phyloP scores from a whole-genome alignment of 345 rosid genomes.

The Viola odorata region DNA sequence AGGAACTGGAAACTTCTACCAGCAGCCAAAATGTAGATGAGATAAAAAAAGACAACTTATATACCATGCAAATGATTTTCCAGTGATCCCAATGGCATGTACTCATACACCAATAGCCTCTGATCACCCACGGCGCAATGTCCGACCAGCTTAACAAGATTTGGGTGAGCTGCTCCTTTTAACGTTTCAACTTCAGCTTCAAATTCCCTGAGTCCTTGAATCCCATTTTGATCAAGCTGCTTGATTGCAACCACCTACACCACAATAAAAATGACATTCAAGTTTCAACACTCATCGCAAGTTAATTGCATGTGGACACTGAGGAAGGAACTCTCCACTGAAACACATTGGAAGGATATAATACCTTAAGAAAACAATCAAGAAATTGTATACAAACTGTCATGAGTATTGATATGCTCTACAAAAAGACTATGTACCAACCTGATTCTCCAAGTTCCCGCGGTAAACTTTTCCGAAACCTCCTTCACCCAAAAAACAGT shows the following conservation, averaged over 20 bases:
- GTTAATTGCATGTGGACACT: neutral
- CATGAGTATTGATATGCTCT: too few species aligned
- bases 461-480: conserved; percentile 86
- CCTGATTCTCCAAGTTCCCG: conserved; percentile 64
- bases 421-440: conserved; percentile 12
- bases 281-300: neutral
- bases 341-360: neutral
- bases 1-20: neutral
- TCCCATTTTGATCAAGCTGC: conserved; percentile 39
- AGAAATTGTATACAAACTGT: too few species aligned
- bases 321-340: neutral
- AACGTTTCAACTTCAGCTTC: conserved; percentile 32
- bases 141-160: conserved; percentile 41
- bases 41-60: neutral
- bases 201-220: conserved; percentile 40
- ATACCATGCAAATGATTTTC: conserved; percentile 43
- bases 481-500: conserved; percentile 79
- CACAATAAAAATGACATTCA: neutral
- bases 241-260: conserved; percentile 39
- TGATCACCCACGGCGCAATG: conserved; percentile 40
- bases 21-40: neutral
- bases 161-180: conserved; percentile 34
- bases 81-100: conserved; percentile 44
- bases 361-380: too few species aligned
- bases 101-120: conserved; percentile 41